These are phyloP conservation scores for Trypanosoma mega DNA, from an alignment of 208 protist genomes.

Conservation along the genomic window DNA sequence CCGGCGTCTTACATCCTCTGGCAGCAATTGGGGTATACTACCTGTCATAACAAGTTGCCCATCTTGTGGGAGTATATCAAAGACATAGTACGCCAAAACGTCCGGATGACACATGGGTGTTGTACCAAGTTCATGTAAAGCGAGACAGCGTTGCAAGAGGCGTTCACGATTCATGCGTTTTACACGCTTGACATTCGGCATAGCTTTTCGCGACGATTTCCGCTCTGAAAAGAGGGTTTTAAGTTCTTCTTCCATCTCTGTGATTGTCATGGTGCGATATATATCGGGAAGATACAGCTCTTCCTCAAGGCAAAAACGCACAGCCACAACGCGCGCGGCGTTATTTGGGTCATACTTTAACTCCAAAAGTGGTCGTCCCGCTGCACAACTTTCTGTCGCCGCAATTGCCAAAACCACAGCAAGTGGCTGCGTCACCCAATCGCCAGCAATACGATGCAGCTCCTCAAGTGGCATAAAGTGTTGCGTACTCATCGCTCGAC, in stretches of 20 bases:
- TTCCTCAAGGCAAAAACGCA: constrained; percentile 40
- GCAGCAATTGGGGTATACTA: constrained; percentile 20
- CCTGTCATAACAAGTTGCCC: constrained; percentile 22
- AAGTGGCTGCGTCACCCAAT: constrained; percentile 26
- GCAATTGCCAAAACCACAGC: constrained; percentile 21
- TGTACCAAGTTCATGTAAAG: constrained; percentile 26
- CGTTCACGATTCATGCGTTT: constrained; percentile 14
- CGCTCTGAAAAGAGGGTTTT: constrained; percentile 3
- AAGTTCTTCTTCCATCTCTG: constrained; percentile 20
- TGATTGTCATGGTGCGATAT: constrained; percentile 13
- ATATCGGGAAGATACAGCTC: constrained; percentile 17
- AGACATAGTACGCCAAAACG: constrained; percentile 41
- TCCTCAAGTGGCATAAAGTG: constrained; percentile 21
- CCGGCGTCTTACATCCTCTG: constrained; percentile 18
- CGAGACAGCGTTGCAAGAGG: constrained; percentile 23
- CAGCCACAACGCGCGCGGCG: constrained; percentile 19
- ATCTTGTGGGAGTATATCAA: constrained; percentile 34
- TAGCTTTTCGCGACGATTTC: neutral
- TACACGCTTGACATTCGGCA: constrained; percentile 24
- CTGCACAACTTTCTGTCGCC: constrained; percentile 12
- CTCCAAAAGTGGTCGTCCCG: constrained; percentile 11
- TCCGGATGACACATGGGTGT: constrained; percentile 29
- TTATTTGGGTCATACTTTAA: constrained; percentile 24
- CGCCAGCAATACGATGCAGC: constrained; percentile 14
- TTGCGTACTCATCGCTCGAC: constrained; percentile 20